Percentiles rank a stretch among this genome's conserved stretches.
phyloP scores from a whole-genome alignment of 2,329 filamentous ascomycete species.

The Cercospora berteroae region DNA sequence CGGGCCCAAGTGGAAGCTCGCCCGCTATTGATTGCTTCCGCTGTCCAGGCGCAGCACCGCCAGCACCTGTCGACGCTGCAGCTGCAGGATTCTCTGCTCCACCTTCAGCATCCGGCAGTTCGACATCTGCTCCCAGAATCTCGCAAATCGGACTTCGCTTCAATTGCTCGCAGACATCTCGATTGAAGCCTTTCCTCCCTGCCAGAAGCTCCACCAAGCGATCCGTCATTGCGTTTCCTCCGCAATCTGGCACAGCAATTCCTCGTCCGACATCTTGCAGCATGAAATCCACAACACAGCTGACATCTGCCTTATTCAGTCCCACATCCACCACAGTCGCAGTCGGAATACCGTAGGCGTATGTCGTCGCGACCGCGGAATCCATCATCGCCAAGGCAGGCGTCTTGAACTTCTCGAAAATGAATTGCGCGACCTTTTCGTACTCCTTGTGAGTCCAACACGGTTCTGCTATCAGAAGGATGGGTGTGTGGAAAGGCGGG shows the following conservation, averaged over 20 bases:
- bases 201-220: conserved; percentile 65
- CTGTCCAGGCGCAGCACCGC: conserved; percentile 46
- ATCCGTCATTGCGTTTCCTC: conserved; percentile 83
- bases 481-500: conserved; percentile 89
- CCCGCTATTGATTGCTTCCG: conserved; percentile 43
- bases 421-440: conserved; percentile 85
- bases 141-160: conserved; percentile 64
- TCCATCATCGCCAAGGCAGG: conserved; percentile 90
- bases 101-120: conserved; percentile 52
- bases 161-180: conserved; percentile 64
- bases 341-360: conserved; percentile 76
- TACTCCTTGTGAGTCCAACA: conserved; percentile 86
- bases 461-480: conserved; percentile 85
- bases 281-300: conserved; percentile 79
- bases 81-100: conserved; percentile 53
- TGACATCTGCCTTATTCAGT: conserved; percentile 87
- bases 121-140: conserved; percentile 55
- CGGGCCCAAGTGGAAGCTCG: conserved; percentile 53
- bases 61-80: conserved; percentile 55
- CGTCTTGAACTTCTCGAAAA: conserved; percentile 96
- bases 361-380: conserved; percentile 75
- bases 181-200: conserved; percentile 54
- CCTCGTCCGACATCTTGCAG: conserved; percentile 68
- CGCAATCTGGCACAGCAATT: conserved; percentile 64
- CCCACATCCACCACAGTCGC: conserved; percentile 90